A percentile compares a stretch with the other conserved stretches of the same genome.
phyloP scores from a whole-genome alignment of 768 basidiomycete species.

The Lentinula boryana region DNA sequence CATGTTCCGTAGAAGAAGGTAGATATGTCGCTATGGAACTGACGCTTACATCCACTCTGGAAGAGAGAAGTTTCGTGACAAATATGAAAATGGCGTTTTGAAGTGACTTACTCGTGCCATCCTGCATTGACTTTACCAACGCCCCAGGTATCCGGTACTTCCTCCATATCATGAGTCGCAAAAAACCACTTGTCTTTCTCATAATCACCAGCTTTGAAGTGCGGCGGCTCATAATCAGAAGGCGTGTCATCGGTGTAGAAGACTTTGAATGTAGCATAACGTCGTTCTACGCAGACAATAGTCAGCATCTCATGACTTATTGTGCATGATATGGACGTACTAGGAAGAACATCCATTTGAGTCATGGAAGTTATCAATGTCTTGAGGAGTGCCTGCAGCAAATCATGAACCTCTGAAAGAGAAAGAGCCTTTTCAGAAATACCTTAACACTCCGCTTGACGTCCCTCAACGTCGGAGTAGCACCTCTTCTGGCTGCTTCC shows the following conservation, averaged over 20 bases:
- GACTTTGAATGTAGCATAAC: constrained; percentile 85
- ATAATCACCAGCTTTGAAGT: constrained; percentile 67
- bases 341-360: constrained; percentile 74
- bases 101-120: constrained; percentile 56
- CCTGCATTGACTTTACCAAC: constrained; percentile 67
- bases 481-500: constrained; percentile 53
- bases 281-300: constrained; percentile 44
- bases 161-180: constrained; percentile 66
- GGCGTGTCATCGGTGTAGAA: constrained; percentile 81
- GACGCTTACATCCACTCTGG: constrained; percentile 64
- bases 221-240: constrained; percentile 76
- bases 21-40: constrained; percentile 71
- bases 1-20: constrained; percentile 55
- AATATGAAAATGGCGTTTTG: background rate
- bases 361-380: constrained; percentile 73
- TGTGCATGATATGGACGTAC: constrained; percentile 32
- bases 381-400: constrained; percentile 60
- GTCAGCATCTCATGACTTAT: background rate
- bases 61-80: background rate
- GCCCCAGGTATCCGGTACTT: constrained; percentile 68
- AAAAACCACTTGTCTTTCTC: constrained; percentile 77
- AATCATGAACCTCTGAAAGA: background rate
- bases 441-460: constrained; percentile 83
- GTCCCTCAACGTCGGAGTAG: constrained; percentile 67
- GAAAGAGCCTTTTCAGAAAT: background rate